Percentiles rank a stretch among this genome's conserved stretches.
Evolutionary conservation across 1,284 basidiomycete genomes (phyloP).

Genomic region (Ganoderma leucocontextum): DNA sequence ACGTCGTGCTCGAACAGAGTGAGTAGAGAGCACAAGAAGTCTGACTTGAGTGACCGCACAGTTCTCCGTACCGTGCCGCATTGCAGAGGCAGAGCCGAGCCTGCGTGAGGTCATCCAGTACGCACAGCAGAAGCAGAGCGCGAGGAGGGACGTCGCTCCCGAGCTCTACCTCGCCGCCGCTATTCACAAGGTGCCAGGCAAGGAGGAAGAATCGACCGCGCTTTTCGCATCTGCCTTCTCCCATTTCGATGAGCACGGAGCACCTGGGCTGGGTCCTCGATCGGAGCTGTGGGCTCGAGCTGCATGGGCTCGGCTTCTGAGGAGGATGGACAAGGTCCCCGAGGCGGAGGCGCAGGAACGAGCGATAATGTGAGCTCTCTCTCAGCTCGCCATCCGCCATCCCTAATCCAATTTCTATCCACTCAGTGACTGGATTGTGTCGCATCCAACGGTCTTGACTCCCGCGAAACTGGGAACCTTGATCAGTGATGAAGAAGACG

Average conservation of each 20-base stretch:
- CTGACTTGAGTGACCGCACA: constrained; percentile 25
- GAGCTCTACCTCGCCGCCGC: constrained; percentile 32
- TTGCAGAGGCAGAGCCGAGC: constrained; percentile 32
- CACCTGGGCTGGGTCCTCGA: constrained; percentile 23
- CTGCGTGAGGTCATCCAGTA: constrained; percentile 33
- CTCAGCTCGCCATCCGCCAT: not conserved
- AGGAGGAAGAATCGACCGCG: constrained; percentile 25
- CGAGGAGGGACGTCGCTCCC: constrained; percentile 26
- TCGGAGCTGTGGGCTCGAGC: constrained; percentile 34
- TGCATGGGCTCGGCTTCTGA: constrained; percentile 28
- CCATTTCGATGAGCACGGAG: constrained; percentile 18
- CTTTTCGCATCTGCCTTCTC: constrained; percentile 26
- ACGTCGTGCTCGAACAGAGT: constrained; percentile 10
- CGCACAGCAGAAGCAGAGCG: constrained; percentile 21
- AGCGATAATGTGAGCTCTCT: constrained; percentile 20
- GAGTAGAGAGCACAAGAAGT: constrained; percentile 13
- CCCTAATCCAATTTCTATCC: not conserved
- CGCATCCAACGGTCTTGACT: constrained; percentile 26
- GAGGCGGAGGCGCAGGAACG: constrained; percentile 30
- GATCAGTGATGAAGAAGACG: constrained; percentile 23
- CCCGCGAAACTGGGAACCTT: constrained; percentile 24
- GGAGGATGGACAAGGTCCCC: constrained; percentile 20
- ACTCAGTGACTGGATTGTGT: constrained; percentile 27
- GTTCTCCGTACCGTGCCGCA: constrained; percentile 34
- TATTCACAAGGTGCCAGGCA: constrained; percentile 23